Conservation (phyloP, 2,329 filamentous ascomycete species). For the Cladophialophora yegresii region DNA sequence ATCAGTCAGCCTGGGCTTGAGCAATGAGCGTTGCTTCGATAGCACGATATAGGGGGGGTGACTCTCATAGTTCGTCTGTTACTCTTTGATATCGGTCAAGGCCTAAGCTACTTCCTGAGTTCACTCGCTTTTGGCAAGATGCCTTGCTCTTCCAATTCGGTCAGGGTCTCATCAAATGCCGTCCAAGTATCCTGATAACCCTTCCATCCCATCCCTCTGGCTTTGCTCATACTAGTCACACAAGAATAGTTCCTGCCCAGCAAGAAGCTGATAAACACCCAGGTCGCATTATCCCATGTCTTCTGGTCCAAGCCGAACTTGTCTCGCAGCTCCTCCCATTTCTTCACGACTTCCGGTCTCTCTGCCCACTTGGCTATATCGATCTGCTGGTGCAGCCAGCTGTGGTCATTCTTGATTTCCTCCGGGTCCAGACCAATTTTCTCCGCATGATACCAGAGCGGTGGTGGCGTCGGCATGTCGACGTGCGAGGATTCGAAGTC, state of each 20-base stretch:
- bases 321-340: background rate
- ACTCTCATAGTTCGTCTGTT: no score
- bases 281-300: background rate
- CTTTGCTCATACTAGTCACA: background rate
- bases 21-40: no score
- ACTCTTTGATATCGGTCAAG: no score
- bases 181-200: background rate
- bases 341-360: background rate
- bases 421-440: background rate
- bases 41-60: no score
- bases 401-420: background rate
- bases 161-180: background rate
- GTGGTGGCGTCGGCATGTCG: background rate
- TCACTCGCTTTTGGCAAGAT: background rate
- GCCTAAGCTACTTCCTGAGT: background rate
- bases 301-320: background rate
- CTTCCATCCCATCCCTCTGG: background rate
- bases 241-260: background rate
- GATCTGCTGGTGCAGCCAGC: background rate
- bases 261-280: background rate
- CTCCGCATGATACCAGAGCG: background rate
- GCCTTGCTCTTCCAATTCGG: background rate
- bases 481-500: background rate
- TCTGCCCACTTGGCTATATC: background rate
- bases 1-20: no score